These are phyloP conservation scores for Leishmania aethiopica DNA, from an alignment of 208 protist species.

Conservation along the genomic window DNA sequence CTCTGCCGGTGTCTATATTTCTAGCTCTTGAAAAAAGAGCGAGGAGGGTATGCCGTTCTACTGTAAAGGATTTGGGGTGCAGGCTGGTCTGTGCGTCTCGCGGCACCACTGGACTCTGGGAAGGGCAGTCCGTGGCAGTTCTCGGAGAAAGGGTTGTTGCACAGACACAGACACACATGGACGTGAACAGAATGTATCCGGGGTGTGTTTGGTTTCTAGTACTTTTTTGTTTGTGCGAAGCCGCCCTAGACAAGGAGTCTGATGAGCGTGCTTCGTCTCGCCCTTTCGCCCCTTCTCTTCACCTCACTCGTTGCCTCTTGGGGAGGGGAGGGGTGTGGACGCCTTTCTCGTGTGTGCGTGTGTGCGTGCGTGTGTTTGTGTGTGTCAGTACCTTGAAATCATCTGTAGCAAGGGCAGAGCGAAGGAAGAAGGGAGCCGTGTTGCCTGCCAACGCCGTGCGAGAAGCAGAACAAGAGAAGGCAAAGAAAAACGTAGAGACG, in stretches of 20 bases:
- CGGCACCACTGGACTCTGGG: neutral
- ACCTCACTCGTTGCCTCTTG: neutral
- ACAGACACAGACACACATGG: neutral
- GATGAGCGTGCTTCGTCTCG: conserved; percentile 4
- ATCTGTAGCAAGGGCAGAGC: neutral
- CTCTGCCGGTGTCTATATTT: neutral
- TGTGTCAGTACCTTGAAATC: neutral
- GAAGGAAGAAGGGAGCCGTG: conserved; percentile 5
- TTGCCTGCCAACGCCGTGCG: neutral
- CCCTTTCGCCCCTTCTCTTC: neutral
- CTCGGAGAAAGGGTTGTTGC: neutral
- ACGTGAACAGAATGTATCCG: neutral
- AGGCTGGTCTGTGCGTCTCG: neutral
- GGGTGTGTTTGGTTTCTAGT: neutral
- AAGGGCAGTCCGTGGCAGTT: neutral
- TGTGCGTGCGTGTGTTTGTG: neutral
- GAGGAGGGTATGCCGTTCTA: neutral
- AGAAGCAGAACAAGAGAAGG: neutral
- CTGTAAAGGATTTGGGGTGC: neutral
- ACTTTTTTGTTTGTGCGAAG: neutral
- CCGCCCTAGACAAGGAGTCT: conserved; percentile 1
- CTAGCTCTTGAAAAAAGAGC: neutral
- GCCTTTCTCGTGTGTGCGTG: neutral
- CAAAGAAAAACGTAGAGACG: neutral
- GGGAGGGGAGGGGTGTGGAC: neutral